Evolutionary conservation across 2,329 filamentous ascomycete species (phyloP), one percentile per base, ranked within the genome.

Genomic region (Talaromyces sp.): DNA sequence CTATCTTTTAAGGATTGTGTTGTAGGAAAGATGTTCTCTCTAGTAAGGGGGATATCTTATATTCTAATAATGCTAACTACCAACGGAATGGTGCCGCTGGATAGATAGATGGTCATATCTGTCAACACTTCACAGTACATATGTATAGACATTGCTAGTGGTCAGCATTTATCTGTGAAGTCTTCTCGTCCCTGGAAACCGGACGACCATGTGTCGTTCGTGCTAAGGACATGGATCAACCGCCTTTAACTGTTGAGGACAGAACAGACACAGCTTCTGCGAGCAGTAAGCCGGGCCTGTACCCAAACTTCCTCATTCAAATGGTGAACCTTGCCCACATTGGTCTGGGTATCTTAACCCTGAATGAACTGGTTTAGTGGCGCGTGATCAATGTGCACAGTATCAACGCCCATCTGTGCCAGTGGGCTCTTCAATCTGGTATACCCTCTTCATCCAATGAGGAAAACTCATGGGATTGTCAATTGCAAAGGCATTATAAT

Each of bases 81-180:
- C n/a, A n/a, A n/a, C n/a, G n/a, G n/a, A n/a, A n/a, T n/a, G n/a
- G n/a, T n/a, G n/a, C n/a, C n/a, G n/a, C n/a, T n/a, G n/a, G n/a
- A n/a, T n/a, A n/a, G n/a, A n/a, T n/a, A n/a, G n/a, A n/a, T n/a
- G n/a, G n/a, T n/a, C n/a, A n/a, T n/a, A n/a, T n/a, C n/a, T n/a
- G n/a, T n/a, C n/a, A n/a, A n/a, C n/a, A n/a, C n/a, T 5, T 8
- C 36, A 3, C 48, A 57, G 33, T 57, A n/a, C n/a, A n/a, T n/a
- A n/a, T n/a, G n/a, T n/a, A 57, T 36, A 37, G 55, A 17, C 51
- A 36, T 37, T 57, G 51, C 46, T 57, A 48, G 56, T 57, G 56
- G 56, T 45, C 51, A 50, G 25, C 51, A 15, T 25, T 57, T 22
- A 45, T 53, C n/a, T 53, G 56, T 22, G 56, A 57, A 33, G 56